Conservation (phyloP, 2,329 filamentous ascomycete species). For the Pestalotiopsis fici region DNA sequence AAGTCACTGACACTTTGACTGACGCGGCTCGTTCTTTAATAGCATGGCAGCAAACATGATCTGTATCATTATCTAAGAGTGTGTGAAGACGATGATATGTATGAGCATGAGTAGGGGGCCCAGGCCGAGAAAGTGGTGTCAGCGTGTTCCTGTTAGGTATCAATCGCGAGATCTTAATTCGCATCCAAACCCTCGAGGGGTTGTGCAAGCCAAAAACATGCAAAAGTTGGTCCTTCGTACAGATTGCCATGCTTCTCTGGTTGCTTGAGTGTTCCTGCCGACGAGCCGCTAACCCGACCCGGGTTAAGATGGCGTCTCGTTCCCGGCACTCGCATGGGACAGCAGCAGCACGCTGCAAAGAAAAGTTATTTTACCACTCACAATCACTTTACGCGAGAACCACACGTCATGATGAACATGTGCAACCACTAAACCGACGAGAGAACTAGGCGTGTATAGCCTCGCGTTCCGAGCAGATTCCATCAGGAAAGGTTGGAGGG, state of each 20-base stretch:
- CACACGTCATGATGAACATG: conserved; percentile 7
- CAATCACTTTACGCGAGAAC: not conserved
- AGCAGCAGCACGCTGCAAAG: not conserved
- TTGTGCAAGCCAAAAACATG: conserved; percentile 11
- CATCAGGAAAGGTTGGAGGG: not conserved
- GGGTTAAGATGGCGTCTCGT: not conserved
- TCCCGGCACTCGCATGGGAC: not conserved
- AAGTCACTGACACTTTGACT: no score
- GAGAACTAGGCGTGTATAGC: not conserved
- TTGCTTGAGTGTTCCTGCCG: not conserved
- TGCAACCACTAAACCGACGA: conserved; percentile 4
- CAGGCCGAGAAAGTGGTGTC: no score
- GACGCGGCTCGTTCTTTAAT: not conserved
- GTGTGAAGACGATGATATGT: no score
- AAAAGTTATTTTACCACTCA: not conserved
- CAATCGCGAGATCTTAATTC: not conserved
- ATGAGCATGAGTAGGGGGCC: no score
- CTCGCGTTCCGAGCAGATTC: not conserved
- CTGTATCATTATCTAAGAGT: not conserved
- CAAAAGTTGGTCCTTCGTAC: conserved; percentile 15
- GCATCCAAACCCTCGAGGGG: not conserved
- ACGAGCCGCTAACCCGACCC: conserved; percentile 2
- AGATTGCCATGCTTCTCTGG: conserved; percentile 18
- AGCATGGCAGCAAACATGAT: not conserved
- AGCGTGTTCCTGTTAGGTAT: no score